Evolutionary conservation across 2,329 filamentous ascomycete species (phyloP).

Genomic region (Neofusicoccum laricinum): DNA sequence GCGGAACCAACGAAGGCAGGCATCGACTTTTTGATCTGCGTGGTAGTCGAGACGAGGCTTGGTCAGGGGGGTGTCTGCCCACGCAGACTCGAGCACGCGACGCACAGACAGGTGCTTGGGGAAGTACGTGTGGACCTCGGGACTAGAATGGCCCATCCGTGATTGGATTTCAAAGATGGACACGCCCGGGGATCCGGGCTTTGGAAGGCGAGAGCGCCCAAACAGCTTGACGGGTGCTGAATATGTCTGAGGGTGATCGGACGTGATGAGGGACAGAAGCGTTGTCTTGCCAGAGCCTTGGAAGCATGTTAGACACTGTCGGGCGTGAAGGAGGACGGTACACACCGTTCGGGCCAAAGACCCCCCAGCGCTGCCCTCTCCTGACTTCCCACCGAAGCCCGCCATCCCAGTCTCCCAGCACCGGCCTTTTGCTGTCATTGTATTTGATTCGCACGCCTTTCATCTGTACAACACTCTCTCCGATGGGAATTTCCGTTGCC

Average conservation of each 20-base stretch:
- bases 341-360: conserved; percentile 82
- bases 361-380: conserved; percentile 75
- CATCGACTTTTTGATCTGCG: conserved; percentile 61
- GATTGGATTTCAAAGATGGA: conserved; percentile 91
- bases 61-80: conserved; percentile 81
- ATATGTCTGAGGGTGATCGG: conserved; percentile 93
- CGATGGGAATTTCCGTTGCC: conserved; percentile 29
- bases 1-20: conserved; percentile 73
- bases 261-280: conserved; percentile 85
- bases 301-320: not conserved
- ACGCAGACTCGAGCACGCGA: conserved; percentile 77
- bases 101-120: conserved; percentile 72
- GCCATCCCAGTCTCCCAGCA: conserved; percentile 75
- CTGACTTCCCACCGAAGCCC: conserved; percentile 79
- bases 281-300: conserved; percentile 86
- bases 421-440: conserved; percentile 60
- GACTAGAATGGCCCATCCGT: conserved; percentile 87
- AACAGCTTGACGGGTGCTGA: conserved; percentile 85
- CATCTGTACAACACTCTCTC: conserved; percentile 82
- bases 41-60: conserved; percentile 62
- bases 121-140: conserved; percentile 92
- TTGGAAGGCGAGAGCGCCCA: conserved; percentile 74
- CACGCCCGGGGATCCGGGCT: conserved; percentile 67
- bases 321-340: too few species aligned
- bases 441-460: conserved; percentile 79